Percentiles rank a stretch among this genome's conserved stretches.
phyloP scores from a whole-genome alignment of 768 basidiomycete genomes.

The Boletus rubropictus region DNA sequence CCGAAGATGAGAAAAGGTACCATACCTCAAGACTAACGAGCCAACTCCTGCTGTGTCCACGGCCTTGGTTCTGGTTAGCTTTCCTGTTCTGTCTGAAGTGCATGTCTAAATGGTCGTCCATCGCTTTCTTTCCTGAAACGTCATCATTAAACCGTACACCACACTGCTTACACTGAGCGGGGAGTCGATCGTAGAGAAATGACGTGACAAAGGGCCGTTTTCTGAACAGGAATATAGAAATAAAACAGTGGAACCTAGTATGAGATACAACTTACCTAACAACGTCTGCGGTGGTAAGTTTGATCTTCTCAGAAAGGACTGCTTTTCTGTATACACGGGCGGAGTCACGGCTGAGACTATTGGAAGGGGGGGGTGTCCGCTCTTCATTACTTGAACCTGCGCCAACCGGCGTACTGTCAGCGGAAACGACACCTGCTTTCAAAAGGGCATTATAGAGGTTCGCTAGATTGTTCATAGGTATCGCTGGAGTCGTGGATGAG shows the following conservation, averaged over 20 bases:
- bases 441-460: conserved; percentile 62
- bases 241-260: neutral
- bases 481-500: conserved; percentile 19
- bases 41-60: conserved; percentile 90
- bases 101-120: conserved; percentile 92
- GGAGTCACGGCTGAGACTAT: conserved; percentile 41
- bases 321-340: conserved; percentile 53
- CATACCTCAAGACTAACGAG: conserved; percentile 77
- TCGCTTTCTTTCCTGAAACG: conserved; percentile 59
- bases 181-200: conserved; percentile 69
- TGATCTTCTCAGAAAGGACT: conserved; percentile 55
- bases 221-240: conserved; percentile 24
- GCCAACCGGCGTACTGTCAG: conserved; percentile 46
- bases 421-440: conserved; percentile 73
- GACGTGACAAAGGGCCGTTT: conserved; percentile 53
- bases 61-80: conserved; percentile 67
- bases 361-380: conserved; percentile 30
- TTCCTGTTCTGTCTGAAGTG: conserved; percentile 93
- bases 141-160: conserved; percentile 80
- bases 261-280: conserved; percentile 46
- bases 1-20: conserved; percentile 5
- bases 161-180: conserved; percentile 90
- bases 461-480: conserved; percentile 39
- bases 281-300: conserved; percentile 64
- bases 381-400: conserved; percentile 34